A percentile compares a stretch with the other conserved stretches of the same genome.
phyloP scores from a whole-genome alignment of 352 stramenopile genomes.

The Globisporangium nunn region DNA sequence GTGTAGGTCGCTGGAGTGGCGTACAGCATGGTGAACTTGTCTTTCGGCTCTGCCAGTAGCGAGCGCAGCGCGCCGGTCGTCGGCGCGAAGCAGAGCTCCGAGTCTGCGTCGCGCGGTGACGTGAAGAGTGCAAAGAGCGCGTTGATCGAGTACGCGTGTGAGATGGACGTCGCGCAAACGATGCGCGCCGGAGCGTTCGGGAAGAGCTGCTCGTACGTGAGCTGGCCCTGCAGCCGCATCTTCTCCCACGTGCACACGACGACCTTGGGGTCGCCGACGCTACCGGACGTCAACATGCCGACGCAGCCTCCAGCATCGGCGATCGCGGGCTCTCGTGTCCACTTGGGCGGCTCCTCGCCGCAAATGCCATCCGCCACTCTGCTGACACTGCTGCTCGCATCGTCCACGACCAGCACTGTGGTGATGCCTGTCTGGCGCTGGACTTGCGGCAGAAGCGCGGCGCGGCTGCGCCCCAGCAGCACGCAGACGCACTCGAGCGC shows the following conservation, averaged over 20 bases:
- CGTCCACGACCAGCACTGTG: constrained; percentile 51
- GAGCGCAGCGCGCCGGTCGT: constrained; percentile 41
- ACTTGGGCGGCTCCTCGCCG: constrained; percentile 15
- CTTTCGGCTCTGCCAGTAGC: constrained; percentile 28
- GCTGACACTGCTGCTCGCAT: constrained; percentile 5
- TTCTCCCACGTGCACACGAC: constrained; percentile 65
- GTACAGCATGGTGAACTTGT: constrained; percentile 55
- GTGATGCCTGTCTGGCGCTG: constrained; percentile 49
- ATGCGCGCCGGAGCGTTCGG: constrained; percentile 48
- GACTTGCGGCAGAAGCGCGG: constrained; percentile 39
- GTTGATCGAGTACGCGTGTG: constrained; percentile 84
- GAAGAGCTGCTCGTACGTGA: constrained; percentile 72
- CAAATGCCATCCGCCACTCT: background rate
- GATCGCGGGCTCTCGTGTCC: constrained; percentile 30
- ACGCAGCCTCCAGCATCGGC: constrained; percentile 34
- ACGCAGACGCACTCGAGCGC: constrained; percentile 48
- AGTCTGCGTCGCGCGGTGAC: constrained; percentile 49
- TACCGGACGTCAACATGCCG: constrained; percentile 82
- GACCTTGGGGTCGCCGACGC: constrained; percentile 70
- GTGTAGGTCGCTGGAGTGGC: constrained; percentile 79
- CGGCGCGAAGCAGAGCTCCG: constrained; percentile 64
- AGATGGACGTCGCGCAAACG: constrained; percentile 74
- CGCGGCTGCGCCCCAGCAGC: constrained; percentile 40
- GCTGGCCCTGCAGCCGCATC: constrained; percentile 75
- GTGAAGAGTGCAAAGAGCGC: constrained; percentile 74